Evolutionary conservation across 2,329 filamentous ascomycete species (phyloP).

Genomic region (Botrytis sinoallii): DNA sequence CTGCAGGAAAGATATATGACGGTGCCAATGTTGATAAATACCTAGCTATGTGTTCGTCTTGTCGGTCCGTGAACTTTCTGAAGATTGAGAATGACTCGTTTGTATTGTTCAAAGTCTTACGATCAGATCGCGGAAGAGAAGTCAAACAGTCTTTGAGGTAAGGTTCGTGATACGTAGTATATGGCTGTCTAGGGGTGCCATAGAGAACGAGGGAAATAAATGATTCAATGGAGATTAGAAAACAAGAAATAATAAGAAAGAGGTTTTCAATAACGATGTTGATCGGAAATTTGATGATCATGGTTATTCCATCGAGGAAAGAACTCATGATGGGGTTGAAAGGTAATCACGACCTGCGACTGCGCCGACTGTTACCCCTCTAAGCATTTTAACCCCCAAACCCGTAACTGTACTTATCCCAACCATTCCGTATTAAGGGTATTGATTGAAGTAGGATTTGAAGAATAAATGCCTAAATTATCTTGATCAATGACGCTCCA

Average conservation of each 20-base stretch:
- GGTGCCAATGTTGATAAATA: conserved; percentile 12
- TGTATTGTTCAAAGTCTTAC: conserved; percentile 1
- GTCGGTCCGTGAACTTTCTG: neutral
- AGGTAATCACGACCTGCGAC: conserved; percentile 12
- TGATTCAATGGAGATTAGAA: neutral
- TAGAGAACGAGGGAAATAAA: conserved; percentile 2
- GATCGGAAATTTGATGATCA: neutral
- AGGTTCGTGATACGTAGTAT: conserved; percentile 9
- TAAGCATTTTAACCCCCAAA: neutral
- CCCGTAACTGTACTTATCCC: neutral
- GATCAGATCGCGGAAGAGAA: neutral
- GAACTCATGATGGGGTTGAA: conserved; percentile 2
- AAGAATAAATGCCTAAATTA: neutral
- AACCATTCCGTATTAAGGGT: neutral
- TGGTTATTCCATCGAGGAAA: conserved; percentile 4
- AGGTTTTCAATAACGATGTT: neutral
- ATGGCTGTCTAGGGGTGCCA: conserved; percentile 11
- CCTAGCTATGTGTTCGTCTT: neutral
- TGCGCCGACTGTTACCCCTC: neutral
- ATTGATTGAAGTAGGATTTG: too few species aligned
- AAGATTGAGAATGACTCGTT: neutral
- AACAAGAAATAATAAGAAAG: neutral
- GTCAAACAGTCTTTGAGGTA: conserved; percentile 6
- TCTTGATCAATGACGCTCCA: neutral
- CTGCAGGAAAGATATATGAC: conserved; percentile 11